Evolutionary conservation across 2,329 filamentous ascomycete genomes (phyloP).

Genomic region (Coleophoma cylindrospora): DNA sequence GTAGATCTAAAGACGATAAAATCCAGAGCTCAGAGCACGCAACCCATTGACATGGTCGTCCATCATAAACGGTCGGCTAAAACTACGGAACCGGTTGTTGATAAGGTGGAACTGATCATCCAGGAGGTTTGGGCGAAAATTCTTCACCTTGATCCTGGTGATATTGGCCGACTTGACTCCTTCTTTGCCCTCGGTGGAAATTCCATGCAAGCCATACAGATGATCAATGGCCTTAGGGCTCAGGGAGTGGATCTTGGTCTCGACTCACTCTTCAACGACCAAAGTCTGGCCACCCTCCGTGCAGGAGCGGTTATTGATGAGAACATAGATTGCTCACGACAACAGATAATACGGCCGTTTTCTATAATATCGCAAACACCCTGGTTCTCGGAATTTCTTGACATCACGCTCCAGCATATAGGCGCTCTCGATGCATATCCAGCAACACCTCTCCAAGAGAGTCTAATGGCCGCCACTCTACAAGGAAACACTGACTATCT

Average conservation of each 20-base stretch:
- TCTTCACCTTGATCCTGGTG: background rate
- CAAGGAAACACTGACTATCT: slow-evolving; percentile 27
- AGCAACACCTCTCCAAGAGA: slow-evolving; percentile 28
- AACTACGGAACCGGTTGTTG: background rate
- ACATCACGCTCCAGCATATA: background rate
- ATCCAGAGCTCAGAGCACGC: background rate
- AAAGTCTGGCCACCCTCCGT: background rate
- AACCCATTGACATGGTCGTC: background rate
- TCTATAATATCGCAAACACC: background rate
- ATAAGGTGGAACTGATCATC: background rate
- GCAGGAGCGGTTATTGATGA: background rate
- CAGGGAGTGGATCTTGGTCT: background rate
- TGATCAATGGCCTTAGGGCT: background rate
- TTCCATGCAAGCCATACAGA: background rate
- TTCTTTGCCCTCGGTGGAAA: background rate
- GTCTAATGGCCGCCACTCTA: slow-evolving; percentile 27
- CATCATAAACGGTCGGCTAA: background rate
- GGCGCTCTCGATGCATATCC: slow-evolving; percentile 26
- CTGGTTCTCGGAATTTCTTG: background rate
- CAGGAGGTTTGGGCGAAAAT: background rate
- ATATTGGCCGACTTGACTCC: background rate
- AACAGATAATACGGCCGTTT: background rate
- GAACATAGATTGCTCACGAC: background rate
- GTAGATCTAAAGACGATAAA: background rate
- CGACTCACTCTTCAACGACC: background rate